Conservation (phyloP, 1,139 yeast species). For the Suhomyces chickasaworum region DNA sequence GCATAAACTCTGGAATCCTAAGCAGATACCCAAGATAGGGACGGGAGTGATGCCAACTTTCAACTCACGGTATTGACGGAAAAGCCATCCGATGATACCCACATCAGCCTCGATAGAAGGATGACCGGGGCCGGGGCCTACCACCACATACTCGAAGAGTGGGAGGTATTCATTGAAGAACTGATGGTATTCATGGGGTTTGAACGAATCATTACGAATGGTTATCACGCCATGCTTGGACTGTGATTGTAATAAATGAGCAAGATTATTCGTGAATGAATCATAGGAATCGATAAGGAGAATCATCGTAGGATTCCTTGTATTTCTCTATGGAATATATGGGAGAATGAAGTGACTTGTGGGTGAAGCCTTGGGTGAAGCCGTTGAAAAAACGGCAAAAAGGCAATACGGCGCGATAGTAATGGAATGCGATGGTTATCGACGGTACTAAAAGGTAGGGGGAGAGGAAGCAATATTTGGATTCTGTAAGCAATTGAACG, state of each 20-base stretch:
- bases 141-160: slow-evolving; percentile 72
- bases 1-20: slow-evolving; percentile 89
- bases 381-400: slow-evolving; percentile 1
- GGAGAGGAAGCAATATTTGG: neutral
- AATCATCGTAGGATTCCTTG: slow-evolving; percentile 38
- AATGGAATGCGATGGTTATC: neutral
- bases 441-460: neutral
- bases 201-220: slow-evolving; percentile 73
- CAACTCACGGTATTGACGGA: slow-evolving; percentile 26
- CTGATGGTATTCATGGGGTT: slow-evolving; percentile 32
- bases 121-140: slow-evolving; percentile 98
- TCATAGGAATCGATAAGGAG: slow-evolving; percentile 91
- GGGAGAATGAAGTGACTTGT: neutral
- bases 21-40: slow-evolving; percentile 88
- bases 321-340: neutral
- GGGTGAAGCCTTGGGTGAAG: neutral
- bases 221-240: slow-evolving; percentile 61
- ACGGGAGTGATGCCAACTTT: slow-evolving; percentile 26
- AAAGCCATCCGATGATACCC: slow-evolving; percentile 70
- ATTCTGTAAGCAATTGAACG: neutral
- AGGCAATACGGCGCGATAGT: slow-evolving; percentile 1
- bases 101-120: slow-evolving; percentile 67
- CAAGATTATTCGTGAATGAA: slow-evolving; percentile 86
- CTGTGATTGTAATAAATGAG: slow-evolving; percentile 58
- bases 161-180: slow-evolving; percentile 42